Evolutionary conservation across 768 basidiomycete genomes (phyloP), one percentile per base, ranked within the genome.

Genomic region (Dioszegia hungarica): DNA sequence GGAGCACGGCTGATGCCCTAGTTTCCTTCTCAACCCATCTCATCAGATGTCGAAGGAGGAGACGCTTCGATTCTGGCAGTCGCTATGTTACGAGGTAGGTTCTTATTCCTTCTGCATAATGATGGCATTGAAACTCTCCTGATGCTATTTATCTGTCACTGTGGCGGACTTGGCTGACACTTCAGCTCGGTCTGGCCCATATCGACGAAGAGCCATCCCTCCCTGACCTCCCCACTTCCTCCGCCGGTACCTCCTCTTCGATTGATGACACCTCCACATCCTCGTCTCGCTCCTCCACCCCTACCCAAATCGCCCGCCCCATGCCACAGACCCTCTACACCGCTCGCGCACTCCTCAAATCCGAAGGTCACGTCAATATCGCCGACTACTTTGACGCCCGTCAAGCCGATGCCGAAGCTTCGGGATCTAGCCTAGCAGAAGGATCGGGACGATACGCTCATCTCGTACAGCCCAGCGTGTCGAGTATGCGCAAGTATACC

Each of bases 11-110:
- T 38, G 27, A 28, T 24, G 15, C 15, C 14, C n/a, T 27, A 72
- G 70, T 22, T 72, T 72, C 62, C 25, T 69, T 1, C 56, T 33
- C 22, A 61, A 72, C 27, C 56, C 63, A 2, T 37, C 27, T 5
- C 43, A 39, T 15, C 62, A 60, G 38, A 66, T 59, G 44, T 41
- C 56, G 5, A 48, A 46, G 40, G 67, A 56, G 8, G 68, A 72
- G 45, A 72, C 67, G 37, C 41, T 72, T 11, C 43, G 64, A n/a
- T 53, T 72, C 6, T 72, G 70, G 70, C 70, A 72, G 54, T 64
- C 70, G 1, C 52, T 72, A 19, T 68, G 66, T 37, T 54, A 64
- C 43, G 70, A 72, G 53, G 70, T 72, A 46, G 50, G 64, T 52
- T 6, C 25, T 40, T 10, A 5, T 36, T 22, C 56, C 14, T 36